These are phyloP conservation scores for Fonsecaea pedrosoi DNA, from an alignment of 2,329 filamentous ascomycete species.

Conservation along the genomic window DNA sequence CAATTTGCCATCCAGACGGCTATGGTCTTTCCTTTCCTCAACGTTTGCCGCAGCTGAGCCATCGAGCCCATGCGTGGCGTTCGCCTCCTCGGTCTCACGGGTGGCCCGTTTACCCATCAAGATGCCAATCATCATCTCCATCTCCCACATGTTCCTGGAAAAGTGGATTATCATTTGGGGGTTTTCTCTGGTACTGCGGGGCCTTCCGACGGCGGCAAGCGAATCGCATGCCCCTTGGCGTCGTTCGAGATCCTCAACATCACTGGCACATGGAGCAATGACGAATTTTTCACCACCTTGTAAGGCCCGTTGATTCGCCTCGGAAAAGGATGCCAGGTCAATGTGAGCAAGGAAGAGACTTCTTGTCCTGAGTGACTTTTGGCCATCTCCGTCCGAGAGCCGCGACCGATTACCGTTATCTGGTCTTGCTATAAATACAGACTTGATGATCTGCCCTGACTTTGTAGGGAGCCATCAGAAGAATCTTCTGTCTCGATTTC, in stretches of 20 bases:
- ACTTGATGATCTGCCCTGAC: slow-evolving; percentile 1
- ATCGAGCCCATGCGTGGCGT: background rate
- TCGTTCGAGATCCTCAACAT: slow-evolving; percentile 22
- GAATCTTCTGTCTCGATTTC: background rate
- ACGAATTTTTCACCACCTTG: slow-evolving; percentile 28
- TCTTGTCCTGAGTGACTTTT: slow-evolving; percentile 15
- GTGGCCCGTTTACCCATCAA: background rate
- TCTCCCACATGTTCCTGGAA: slow-evolving; percentile 27
- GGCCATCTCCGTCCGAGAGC: slow-evolving; percentile 9
- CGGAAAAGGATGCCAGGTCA: slow-evolving; percentile 7
- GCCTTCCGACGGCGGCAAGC: slow-evolving; percentile 17
- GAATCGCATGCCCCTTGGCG: slow-evolving; percentile 23
- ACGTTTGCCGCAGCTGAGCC: background rate
- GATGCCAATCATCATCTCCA: slow-evolving; percentile 16
- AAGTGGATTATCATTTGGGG: slow-evolving; percentile 18
- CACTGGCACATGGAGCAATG: slow-evolving; percentile 28
- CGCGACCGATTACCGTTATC: slow-evolving; percentile 17
- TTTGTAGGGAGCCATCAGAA: background rate
- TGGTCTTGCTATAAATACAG: slow-evolving; percentile 8
- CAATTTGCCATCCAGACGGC: background rate
- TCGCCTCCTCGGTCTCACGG: slow-evolving; percentile 5
- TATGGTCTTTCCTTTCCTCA: background rate
- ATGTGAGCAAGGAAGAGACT: slow-evolving; percentile 1
- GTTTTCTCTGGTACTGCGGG: slow-evolving; percentile 11
- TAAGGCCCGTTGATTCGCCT: slow-evolving; percentile 22